phyloP scores from a whole-genome alignment of 768 basidiomycete species.

The Dacryopinax primogenitus region DNA sequence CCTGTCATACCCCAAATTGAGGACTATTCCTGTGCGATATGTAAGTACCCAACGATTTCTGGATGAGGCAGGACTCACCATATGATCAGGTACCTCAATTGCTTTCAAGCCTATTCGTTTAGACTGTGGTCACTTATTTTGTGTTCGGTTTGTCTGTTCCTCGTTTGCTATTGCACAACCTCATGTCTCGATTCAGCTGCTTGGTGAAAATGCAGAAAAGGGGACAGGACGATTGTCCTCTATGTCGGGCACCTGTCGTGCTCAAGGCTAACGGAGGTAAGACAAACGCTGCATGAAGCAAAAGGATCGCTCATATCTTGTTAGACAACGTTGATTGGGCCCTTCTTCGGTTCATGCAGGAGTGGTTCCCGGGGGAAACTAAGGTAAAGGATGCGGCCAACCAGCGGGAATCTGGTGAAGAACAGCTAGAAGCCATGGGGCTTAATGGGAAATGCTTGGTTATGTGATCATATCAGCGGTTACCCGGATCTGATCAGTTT shows the following conservation, averaged over 20 bases:
- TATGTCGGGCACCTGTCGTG: slow-evolving; percentile 71
- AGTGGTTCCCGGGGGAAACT: slow-evolving; percentile 84
- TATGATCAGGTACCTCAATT: slow-evolving; percentile 77
- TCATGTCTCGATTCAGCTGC: slow-evolving; percentile 26
- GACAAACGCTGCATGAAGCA: too few species aligned
- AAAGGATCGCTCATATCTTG: too few species aligned
- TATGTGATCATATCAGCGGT: too few species aligned
- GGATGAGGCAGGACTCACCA: slow-evolving; percentile 38
- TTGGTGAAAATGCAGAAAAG: slow-evolving; percentile 86
- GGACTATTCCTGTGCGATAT: slow-evolving; percentile 22
- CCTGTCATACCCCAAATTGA: slow-evolving; percentile 69
- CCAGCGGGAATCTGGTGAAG: slow-evolving; percentile 56
- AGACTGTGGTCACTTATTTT: slow-evolving; percentile 51
- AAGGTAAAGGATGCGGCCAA: slow-evolving; percentile 60
- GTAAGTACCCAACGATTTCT: background rate
- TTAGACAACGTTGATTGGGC: slow-evolving; percentile 69
- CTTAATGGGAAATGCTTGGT: slow-evolving; percentile 22
- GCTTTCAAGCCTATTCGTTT: slow-evolving; percentile 89
- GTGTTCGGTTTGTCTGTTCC: slow-evolving; percentile 26
- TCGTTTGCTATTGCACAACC: background rate
- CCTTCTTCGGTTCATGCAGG: slow-evolving; percentile 70
- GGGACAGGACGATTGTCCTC: slow-evolving; percentile 60
- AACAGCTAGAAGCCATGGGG: slow-evolving; percentile 56
- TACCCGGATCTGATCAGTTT: too few species aligned
- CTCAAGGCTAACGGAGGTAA: slow-evolving; percentile 61